Evolutionary conservation across 2,329 filamentous ascomycete genomes (phyloP).

Genomic region (Penicillium verrucosum): DNA sequence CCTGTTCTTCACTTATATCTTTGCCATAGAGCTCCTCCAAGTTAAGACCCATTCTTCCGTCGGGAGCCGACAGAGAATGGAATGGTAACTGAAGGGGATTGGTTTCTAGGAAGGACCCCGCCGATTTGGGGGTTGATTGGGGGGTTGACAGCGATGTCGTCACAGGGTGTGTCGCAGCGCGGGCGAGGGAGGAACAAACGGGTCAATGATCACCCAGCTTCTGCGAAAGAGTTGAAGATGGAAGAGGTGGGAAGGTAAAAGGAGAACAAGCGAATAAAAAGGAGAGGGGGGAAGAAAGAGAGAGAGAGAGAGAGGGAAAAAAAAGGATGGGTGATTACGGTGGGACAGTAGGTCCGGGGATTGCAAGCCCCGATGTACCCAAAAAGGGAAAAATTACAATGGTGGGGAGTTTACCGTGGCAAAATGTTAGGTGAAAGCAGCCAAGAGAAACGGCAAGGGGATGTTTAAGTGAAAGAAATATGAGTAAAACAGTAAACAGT

Average conservation of each 20-base stretch:
- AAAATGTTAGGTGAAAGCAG: conserved; percentile 15
- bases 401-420: conserved; percentile 21
- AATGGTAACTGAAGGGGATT: conserved; percentile 18
- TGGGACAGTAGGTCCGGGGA: conserved; percentile 23
- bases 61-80: conserved; percentile 42
- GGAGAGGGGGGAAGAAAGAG: conserved; percentile 17
- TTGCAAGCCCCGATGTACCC: conserved; percentile 17
- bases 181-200: conserved; percentile 8
- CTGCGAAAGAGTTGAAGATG: conserved; percentile 9
- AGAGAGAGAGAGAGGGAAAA: neutral
- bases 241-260: conserved; percentile 6
- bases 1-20: conserved; percentile 45
- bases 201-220: conserved; percentile 22
- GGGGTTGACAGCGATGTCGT: conserved; percentile 22
- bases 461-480: neutral
- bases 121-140: conserved; percentile 11
- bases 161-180: conserved; percentile 26
- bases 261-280: conserved; percentile 6
- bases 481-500: neutral
- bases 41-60: conserved; percentile 52
- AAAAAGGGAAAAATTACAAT: conserved; percentile 25
- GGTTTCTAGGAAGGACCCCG: conserved; percentile 18
- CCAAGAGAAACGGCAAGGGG: conserved; percentile 3
- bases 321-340: conserved; percentile 18
- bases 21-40: conserved; percentile 49